Conservation (phyloP, 2,329 filamentous ascomycete genomes). For the Sporothrix brasiliensis region DNA sequence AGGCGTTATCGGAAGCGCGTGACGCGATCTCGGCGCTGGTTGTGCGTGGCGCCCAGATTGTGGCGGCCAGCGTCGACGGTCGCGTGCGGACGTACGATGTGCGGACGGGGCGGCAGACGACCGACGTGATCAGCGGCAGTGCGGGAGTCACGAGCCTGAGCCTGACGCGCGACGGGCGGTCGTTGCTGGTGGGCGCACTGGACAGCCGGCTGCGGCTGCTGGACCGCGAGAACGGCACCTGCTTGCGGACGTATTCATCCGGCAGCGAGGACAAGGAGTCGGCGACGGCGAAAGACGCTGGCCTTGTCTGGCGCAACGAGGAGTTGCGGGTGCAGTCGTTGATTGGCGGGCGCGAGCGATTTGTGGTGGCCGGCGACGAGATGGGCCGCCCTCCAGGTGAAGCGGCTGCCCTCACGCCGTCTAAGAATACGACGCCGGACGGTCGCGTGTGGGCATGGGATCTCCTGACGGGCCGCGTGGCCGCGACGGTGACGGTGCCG, state of each 20-base stretch:
- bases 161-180: constrained; percentile 71
- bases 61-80: constrained; percentile 82
- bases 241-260: constrained; percentile 71
- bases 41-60: constrained; percentile 59
- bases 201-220: constrained; percentile 79
- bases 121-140: constrained; percentile 65
- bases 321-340: constrained; percentile 74
- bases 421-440: constrained; percentile 45
- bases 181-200: constrained; percentile 72
- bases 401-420: constrained; percentile 36
- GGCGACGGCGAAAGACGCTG: background rate
- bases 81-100: constrained; percentile 81
- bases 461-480: constrained; percentile 70
- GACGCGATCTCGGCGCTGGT: constrained; percentile 64
- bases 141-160: constrained; percentile 73
- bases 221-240: constrained; percentile 73
- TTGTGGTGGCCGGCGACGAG: constrained; percentile 81
- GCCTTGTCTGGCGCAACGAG: constrained; percentile 59
- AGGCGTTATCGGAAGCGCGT: constrained; percentile 71
- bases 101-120: constrained; percentile 69
- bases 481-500: constrained; percentile 62
- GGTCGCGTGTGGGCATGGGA: constrained; percentile 82
- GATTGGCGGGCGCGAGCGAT: constrained; percentile 74
- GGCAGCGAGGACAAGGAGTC: constrained; percentile 35
- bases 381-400: constrained; percentile 44